A percentile compares a stretch with the other conserved stretches of the same genome.
Conservation (phyloP, 2,329 filamentous ascomycete genomes). For the Emergomyces africanus region DNA sequence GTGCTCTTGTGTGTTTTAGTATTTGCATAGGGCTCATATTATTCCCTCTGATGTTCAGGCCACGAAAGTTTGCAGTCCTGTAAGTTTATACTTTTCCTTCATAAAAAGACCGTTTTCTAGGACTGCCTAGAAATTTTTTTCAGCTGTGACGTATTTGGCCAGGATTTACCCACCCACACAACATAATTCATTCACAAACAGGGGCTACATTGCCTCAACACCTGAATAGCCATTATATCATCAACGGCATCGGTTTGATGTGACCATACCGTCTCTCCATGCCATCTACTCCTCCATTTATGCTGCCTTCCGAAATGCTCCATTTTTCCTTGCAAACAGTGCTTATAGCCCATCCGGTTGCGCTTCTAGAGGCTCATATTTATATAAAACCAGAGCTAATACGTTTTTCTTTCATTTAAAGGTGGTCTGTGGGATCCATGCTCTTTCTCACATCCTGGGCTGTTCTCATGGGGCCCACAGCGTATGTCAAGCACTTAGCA, state of each 20-base stretch:
- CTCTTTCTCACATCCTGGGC: slow-evolving; percentile 89
- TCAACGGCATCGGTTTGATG: neutral
- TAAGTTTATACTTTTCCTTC: slow-evolving; percentile 46
- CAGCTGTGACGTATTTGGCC: neutral
- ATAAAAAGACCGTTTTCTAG: slow-evolving; percentile 9
- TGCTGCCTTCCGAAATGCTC: neutral
- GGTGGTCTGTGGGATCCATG: slow-evolving; percentile 87
- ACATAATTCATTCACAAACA: neutral
- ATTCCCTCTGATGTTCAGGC: slow-evolving; percentile 68
- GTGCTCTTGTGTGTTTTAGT: slow-evolving; percentile 81
- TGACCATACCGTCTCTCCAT: neutral
- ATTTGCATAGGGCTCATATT: slow-evolving; percentile 71
- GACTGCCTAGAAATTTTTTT: slow-evolving; percentile 12
- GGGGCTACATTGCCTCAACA: neutral
- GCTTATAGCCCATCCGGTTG: neutral
- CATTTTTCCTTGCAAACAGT: neutral
- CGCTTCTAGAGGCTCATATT: neutral
- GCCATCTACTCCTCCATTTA: neutral
- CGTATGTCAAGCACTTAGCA: slow-evolving; percentile 71
- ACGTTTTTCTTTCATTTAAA: slow-evolving; percentile 36
- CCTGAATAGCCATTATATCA: neutral
- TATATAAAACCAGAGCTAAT: slow-evolving; percentile 7
- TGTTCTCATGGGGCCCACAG: slow-evolving; percentile 79
- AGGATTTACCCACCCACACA: neutral
- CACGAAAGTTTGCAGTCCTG: slow-evolving; percentile 93